Base-by-base conservation (phyloP, 352 stramenopile species). In the Globisporangium ultimum region DNA sequence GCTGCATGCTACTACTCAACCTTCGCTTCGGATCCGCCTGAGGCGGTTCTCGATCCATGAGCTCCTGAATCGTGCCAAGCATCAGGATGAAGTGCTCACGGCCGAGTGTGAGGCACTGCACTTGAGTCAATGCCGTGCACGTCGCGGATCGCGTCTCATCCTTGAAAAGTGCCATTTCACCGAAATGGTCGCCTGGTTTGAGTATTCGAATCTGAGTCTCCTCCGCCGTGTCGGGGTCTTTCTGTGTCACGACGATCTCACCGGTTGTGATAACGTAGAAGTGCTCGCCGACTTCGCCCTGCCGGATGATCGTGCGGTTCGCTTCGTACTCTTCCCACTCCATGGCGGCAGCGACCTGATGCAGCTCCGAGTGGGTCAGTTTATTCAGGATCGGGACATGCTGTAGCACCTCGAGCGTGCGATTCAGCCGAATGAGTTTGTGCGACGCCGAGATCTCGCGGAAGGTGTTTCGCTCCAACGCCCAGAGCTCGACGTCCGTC, bases 161-260 rank as follows among this genome's bases (percentile, higher is more conserved):
- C 17, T 96, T 97, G 43, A 98, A 80, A 7, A 98, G 70, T 3
- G 96, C 92, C 68, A 95, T 94, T 64, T 98, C 96, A 22, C 95
- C 96, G 68, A 98, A 98, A 60, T 96, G 97, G 51, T 97, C 89
- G 1, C 88, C 83, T 11, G 80, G 62, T 18, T 72, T 79, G 46
- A 93, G 74, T 3, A 74, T 72, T 48, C 81, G 82, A 48, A 91
- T 88, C 64, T 0, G n/a, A n/a, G n/a, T n/a, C n/a, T n/a, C n/a
- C n/a, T n/a, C n/a, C n/a, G n/a, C n/a, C n/a, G 74, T 73, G 9
- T 63, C 67, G 9, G 67, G 20, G 18, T 89, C 76, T 12, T 78
- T 48, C 51, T 88, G 76, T 10, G 78, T 92, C 20, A 92, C 80
- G 12, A 83, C 56, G 52, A 92, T 80, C 49, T 92, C 83, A 13